These are phyloP conservation scores for Pseudocercospora cruenta DNA, from an alignment of 2,329 filamentous ascomycete species.

Conservation along the genomic window DNA sequence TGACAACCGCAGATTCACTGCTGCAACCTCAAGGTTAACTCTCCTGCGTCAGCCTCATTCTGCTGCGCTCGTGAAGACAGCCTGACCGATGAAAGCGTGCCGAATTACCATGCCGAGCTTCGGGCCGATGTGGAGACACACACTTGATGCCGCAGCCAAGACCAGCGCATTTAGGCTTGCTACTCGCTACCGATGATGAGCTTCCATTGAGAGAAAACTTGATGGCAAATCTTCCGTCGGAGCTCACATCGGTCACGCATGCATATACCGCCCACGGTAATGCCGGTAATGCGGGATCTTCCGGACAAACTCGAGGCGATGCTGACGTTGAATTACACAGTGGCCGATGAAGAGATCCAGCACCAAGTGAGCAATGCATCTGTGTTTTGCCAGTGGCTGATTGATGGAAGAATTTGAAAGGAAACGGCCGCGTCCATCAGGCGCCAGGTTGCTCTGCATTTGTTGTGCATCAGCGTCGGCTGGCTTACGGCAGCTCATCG, in stretches of 20 bases:
- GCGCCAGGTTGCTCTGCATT: background rate
- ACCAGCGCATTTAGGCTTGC: background rate
- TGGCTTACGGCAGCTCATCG: background rate
- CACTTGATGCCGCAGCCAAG: background rate
- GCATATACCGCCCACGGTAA: background rate
- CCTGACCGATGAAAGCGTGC: background rate
- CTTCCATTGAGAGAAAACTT: background rate
- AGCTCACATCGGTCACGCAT: too few species aligned
- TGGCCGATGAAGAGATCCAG: background rate
- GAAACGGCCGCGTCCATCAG: background rate
- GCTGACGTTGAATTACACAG: background rate
- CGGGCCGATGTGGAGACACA: background rate
- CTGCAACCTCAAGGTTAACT: background rate
- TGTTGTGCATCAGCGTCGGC: background rate
- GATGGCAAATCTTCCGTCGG: too few species aligned
- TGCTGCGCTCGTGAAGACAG: background rate
- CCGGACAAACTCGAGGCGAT: background rate
- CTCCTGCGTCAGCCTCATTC: background rate
- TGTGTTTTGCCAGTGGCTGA: background rate
- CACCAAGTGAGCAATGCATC: background rate
- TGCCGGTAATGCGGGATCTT: too few species aligned
- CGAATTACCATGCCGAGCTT: background rate
- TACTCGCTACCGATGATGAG: background rate
- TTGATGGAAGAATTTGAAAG: background rate
- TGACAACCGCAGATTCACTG: background rate